Conservation (phyloP, 164 flowering plant species). For the Akebia trifoliata region DNA sequence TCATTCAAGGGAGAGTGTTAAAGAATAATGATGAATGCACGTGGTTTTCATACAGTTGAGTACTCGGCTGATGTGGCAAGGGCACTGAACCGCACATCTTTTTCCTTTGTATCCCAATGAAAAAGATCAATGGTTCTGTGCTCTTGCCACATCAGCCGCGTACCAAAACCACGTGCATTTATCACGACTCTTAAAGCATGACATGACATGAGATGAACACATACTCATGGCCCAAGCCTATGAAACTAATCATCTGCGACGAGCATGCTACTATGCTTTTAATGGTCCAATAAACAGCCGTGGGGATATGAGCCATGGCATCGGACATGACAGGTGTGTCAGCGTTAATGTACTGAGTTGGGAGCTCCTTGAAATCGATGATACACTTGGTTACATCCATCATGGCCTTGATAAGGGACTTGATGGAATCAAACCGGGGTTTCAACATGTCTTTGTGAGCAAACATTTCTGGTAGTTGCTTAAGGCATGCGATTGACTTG, state of each 20-base stretch:
- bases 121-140: too few relatives aligned
- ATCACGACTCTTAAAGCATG: background rate
- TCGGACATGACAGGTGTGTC: slow-evolving; percentile 36
- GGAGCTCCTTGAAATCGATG: slow-evolving; percentile 46
- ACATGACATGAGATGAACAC: background rate
- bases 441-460: slow-evolving; percentile 28
- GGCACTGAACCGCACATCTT: too few relatives aligned
- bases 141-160: too few relatives aligned
- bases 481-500: slow-evolving; percentile 42
- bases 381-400: slow-evolving; percentile 46
- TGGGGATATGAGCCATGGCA: slow-evolving; percentile 42
- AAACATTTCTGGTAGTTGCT: slow-evolving; percentile 51
- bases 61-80: too few relatives aligned
- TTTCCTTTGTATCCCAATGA: too few relatives aligned
- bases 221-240: slow-evolving; percentile 32
- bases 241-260: slow-evolving; percentile 36
- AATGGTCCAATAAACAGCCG: slow-evolving; percentile 57
- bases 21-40: too few relatives aligned
- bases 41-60: too few relatives aligned
- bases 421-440: slow-evolving; percentile 42
- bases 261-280: slow-evolving; percentile 44
- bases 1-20: background rate
- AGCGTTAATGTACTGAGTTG: slow-evolving; percentile 29
- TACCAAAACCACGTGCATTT: too few relatives aligned
- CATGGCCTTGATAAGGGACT: slow-evolving; percentile 33